Base-by-base conservation (phyloP, 2,329 filamentous ascomycete species). In the Fusarium vanettenii region DNA sequence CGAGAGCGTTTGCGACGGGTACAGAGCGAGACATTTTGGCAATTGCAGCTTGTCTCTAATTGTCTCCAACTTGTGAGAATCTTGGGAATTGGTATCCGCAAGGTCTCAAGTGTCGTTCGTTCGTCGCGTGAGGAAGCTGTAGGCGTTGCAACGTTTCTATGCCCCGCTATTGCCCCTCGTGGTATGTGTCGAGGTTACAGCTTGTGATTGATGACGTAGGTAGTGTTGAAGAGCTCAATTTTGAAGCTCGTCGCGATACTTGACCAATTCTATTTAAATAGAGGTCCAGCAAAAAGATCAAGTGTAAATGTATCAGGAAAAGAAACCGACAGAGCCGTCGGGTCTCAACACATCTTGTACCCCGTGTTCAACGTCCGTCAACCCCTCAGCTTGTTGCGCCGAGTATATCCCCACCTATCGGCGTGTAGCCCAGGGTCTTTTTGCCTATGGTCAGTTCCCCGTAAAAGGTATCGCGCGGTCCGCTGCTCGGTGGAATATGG, bases 1-100 rank as follows among this genome's bases (percentile, higher is more conserved):
- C 87, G 78, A 98, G 87, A 31, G 93, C 92, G 76, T 88, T 89
- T 67, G 94, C 93, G 74, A 93, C 90, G 69, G 95, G 95, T 62
- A 98, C 95, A 16, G 85, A 80, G 60, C 85, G 86, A 37, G 88
- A 85, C 90, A 92, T 84, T 37, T 35, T 76, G 69, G 22, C n/a
- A 20, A 22, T 41, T 62, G 37, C 20, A 39, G 4, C 14, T 4
- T n/a, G 33, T 62, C 66, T 57, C 50, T 60, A 43, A 22, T 45
- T 56, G 48, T 35, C 35, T 6, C 33, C n/a, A 18, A 13, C 20
- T 55, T 35, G 22, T 43, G 33, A 56, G 18, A 43, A 25, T 25
- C 31, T 55, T 60, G 6, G 50, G 35, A 33, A 43, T 37, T 37
- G 55, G 41, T 22, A 43, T 25, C 27, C 27, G 39, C 33, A 52